These are phyloP conservation scores for Suillus subalutaceus DNA, from an alignment of 768 basidiomycete genomes.

Conservation along the genomic window DNA sequence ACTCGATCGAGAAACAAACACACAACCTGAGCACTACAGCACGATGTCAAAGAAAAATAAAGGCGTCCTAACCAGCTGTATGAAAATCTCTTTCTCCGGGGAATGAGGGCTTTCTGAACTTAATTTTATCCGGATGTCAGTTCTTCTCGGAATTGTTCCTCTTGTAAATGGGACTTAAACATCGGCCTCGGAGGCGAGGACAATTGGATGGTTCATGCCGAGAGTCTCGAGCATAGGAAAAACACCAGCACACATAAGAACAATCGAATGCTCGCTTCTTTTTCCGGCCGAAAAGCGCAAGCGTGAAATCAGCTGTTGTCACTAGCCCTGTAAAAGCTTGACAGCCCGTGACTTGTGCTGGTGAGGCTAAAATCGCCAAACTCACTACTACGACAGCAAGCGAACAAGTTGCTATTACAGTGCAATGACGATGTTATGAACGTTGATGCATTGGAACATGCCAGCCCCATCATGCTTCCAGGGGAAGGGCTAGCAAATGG, in stretches of 20 bases:
- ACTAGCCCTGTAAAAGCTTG: not conserved
- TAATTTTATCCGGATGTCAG: not conserved
- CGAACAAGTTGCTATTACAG: not conserved
- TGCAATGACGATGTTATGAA: not conserved
- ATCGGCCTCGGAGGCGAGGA: not conserved
- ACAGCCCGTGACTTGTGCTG: not conserved
- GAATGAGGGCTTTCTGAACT: not conserved
- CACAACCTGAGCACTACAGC: not conserved
- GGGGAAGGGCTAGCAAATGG: not conserved
- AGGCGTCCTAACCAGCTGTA: not conserved
- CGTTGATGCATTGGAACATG: not conserved
- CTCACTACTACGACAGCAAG: not conserved
- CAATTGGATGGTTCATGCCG: not conserved
- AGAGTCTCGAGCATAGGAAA: not conserved
- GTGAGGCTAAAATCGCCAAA: not conserved
- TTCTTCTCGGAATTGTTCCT: not conserved
- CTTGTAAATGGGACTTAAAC: not conserved
- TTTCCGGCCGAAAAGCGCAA: not conserved
- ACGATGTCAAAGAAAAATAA: not conserved
- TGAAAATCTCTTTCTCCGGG: not conserved
- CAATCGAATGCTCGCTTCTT: not conserved
- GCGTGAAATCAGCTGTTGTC: not conserved
- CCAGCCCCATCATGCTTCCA: no score
- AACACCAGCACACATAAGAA: not conserved
- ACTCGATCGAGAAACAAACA: not conserved